Evolutionary conservation across 2,329 filamentous ascomycete species (phyloP).

Genomic region (Hymenoscyphus scutula): DNA sequence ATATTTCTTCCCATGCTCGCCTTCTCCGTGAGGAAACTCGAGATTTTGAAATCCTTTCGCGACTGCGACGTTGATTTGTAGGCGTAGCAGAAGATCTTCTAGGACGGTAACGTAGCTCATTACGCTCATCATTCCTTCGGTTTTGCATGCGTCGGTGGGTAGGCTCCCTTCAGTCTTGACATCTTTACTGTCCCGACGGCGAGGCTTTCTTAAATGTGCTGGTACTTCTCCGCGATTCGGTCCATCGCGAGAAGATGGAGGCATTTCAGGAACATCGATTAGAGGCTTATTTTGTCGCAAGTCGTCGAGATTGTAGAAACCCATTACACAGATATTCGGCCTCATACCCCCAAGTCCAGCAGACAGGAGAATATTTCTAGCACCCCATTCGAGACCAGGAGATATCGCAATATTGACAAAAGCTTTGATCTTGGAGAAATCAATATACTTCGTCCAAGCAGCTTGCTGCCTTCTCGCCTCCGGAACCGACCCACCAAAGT

Average conservation of each 20-base stretch:
- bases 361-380: constrained; percentile 76
- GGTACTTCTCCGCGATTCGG: constrained; percentile 30
- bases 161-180: constrained; percentile 56
- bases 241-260: constrained; percentile 36
- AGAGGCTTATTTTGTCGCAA: constrained; percentile 59
- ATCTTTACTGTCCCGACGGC: constrained; percentile 54
- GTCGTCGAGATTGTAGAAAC: constrained; percentile 78
- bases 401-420: constrained; percentile 86
- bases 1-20: constrained; percentile 64
- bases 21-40: constrained; percentile 63
- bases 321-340: constrained; percentile 80
- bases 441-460: constrained; percentile 79
- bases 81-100: constrained; percentile 73
- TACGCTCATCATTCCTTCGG: constrained; percentile 65
- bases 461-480: constrained; percentile 79
- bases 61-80: constrained; percentile 81
- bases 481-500: constrained; percentile 74
- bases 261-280: constrained; percentile 53
- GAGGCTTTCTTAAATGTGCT: constrained; percentile 33
- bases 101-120: constrained; percentile 78
- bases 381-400: constrained; percentile 79
- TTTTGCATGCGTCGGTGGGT: constrained; percentile 68
- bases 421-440: constrained; percentile 82
- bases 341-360: constrained; percentile 84
- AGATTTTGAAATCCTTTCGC: constrained; percentile 77